Conservation (phyloP, 495 filamentous ascomycete genomes). For the Tirmania nivea region DNA sequence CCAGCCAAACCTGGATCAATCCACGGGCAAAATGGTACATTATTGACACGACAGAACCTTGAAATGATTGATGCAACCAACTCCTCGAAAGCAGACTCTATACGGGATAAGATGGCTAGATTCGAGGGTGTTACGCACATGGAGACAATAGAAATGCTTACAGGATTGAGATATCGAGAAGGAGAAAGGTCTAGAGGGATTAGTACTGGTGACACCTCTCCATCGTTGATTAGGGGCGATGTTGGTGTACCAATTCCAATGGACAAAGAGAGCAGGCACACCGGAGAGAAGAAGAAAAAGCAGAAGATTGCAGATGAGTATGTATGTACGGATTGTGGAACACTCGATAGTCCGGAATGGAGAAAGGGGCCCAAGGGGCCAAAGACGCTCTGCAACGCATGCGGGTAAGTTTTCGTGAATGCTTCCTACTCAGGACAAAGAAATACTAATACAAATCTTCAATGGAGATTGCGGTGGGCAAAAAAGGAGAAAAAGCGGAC, state of each 20-base stretch:
- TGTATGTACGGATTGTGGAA: constrained; percentile 90
- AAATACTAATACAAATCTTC: not conserved
- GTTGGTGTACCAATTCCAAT: constrained; percentile 62
- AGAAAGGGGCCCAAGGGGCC: constrained; percentile 82
- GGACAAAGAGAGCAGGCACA: constrained; percentile 45
- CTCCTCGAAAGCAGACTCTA: constrained; percentile 41
- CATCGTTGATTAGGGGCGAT: constrained; percentile 63
- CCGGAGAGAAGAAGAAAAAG: constrained; percentile 75
- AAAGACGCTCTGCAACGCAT: constrained; percentile 94
- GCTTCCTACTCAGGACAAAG: not conserved
- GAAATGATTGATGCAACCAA: constrained; percentile 42
- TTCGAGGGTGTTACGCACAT: constrained; percentile 55
- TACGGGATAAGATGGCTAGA: constrained; percentile 52
- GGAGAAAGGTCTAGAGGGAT: constrained; percentile 79
- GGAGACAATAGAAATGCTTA: constrained; percentile 84
- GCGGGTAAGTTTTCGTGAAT: constrained; percentile 30
- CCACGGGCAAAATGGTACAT: constrained; percentile 29
- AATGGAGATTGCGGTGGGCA: not conserved
- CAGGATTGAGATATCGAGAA: constrained; percentile 67
- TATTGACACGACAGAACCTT: constrained; percentile 54
- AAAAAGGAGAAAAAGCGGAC: not conserved
- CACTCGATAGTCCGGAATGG: constrained; percentile 88
- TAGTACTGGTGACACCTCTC: constrained; percentile 61
- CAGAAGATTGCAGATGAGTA: constrained; percentile 81
- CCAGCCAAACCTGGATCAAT: constrained; percentile 37